Evolutionary conservation across 2,329 filamentous ascomycete genomes (phyloP), one percentile per base, ranked within the genome.

Genomic region (Alternaria sp.): DNA sequence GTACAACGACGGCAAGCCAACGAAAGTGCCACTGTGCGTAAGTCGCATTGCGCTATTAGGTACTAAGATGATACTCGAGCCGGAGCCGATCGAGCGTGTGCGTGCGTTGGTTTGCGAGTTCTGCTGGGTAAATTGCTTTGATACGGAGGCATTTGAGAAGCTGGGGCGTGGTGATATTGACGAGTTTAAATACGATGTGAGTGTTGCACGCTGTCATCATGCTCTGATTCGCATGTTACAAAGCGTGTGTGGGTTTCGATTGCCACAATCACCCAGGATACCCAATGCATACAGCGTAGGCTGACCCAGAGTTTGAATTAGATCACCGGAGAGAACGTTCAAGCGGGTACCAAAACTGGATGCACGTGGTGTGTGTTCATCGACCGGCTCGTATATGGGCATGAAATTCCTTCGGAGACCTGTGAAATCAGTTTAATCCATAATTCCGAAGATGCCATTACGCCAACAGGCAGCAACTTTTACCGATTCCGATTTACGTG

Each of bases 401-500:
- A n/a, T n/a, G n/a, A n/a, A n/a, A n/a, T n/a, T n/a, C n/a, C n/a
- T n/a, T n/a, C n/a, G n/a, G n/a, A n/a, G n/a, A n/a, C n/a, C n/a
- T n/a, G n/a, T n/a, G 17, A 12, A 28, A 10, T 50, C 15, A 10
- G 4, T 7, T 19, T 50, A 10, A 13, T 4, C 8, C 0, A 0
- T 3, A 4, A 3, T 1, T 1, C 3, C 3, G 0, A 1, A 0
- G 0, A 30, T 30, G 11, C 4, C 13, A 30, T 32, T 10, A 50
- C 17, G 8, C 17, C 26, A 21, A 3, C 11, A 12, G 47, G 47
- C 17, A 32, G 17, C 0, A 51, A 32, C n/a, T 2, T 50, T 3
- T 49, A 49, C 25, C 3, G 3, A 13, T 4, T n/a, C 15, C 25
- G 9, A 10, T 26, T 26, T 26, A 26, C 9, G 25, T 3, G 9